These are phyloP conservation scores for Penicillium taxi DNA, from an alignment of 495 filamentous ascomycete genomes.

Conservation along the genomic window DNA sequence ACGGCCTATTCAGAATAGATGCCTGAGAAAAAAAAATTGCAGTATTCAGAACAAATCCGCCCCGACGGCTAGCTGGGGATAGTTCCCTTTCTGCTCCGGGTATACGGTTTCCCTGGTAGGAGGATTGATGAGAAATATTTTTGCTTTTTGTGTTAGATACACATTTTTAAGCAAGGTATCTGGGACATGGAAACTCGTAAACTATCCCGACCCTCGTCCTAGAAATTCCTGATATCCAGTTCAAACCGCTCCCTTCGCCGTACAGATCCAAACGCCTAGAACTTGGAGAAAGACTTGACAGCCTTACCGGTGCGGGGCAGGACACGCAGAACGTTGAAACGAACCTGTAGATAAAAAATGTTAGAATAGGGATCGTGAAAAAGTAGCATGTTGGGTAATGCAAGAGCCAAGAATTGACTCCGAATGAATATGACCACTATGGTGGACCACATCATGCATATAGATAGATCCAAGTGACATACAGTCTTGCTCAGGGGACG, in stretches of 20 bases:
- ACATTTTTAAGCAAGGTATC: slow-evolving; percentile 42
- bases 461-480: slow-evolving; percentile 43
- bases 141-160: slow-evolving; percentile 44
- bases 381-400: too few species aligned
- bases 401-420: too few species aligned
- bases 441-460: background rate
- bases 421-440: too few species aligned
- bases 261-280: slow-evolving; percentile 53
- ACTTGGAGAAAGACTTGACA: slow-evolving; percentile 97
- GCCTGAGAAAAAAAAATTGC: slow-evolving; percentile 10
- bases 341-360: slow-evolving; percentile 52
- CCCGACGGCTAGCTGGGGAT: slow-evolving; percentile 7
- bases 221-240: slow-evolving; percentile 39
- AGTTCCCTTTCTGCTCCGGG: slow-evolving; percentile 8
- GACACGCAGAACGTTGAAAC: slow-evolving; percentile 98
- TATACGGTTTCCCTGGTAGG: slow-evolving; percentile 29
- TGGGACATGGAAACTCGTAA: slow-evolving; percentile 44
- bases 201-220: slow-evolving; percentile 39
- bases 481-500: slow-evolving; percentile 97
- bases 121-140: slow-evolving; percentile 35
- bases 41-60: slow-evolving; percentile 12
- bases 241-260: slow-evolving; percentile 39
- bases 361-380: too few species aligned
- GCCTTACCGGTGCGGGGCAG: slow-evolving; percentile 92
- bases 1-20: slow-evolving; percentile 6